Conservation (phyloP, 2,329 filamentous ascomycete genomes). For the Penicillium frequentans region DNA sequence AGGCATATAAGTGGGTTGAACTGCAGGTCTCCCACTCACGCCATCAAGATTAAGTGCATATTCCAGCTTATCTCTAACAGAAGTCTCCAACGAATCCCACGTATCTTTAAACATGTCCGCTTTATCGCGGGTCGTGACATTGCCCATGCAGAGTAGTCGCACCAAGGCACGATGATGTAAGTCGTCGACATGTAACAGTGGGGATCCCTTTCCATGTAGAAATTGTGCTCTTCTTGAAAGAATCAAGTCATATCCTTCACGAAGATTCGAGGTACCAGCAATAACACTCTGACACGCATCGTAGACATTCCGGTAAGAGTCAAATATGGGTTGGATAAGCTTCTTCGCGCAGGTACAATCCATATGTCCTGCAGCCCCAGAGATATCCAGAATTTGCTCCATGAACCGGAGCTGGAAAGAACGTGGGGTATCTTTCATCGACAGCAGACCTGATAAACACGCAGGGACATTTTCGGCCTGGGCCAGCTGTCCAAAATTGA, state of each 20-base stretch:
- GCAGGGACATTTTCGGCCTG: slow-evolving; percentile 15
- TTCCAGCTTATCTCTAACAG: not conserved
- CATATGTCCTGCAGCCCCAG: slow-evolving; percentile 16
- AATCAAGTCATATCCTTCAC: slow-evolving; percentile 15
- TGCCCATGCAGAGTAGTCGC: slow-evolving; percentile 16
- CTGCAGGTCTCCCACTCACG: slow-evolving; percentile 7
- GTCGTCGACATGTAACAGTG: not conserved
- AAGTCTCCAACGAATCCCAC: slow-evolving; percentile 5
- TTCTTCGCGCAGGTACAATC: slow-evolving; percentile 15
- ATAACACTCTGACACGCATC: slow-evolving; percentile 17
- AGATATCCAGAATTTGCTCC: slow-evolving; percentile 15
- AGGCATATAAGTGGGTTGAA: slow-evolving; percentile 17
- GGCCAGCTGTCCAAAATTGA: slow-evolving; percentile 18
- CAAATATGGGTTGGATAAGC: slow-evolving; percentile 13
- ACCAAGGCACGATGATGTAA: slow-evolving; percentile 7
- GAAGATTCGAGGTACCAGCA: slow-evolving; percentile 1
- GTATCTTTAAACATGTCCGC: slow-evolving; percentile 10
- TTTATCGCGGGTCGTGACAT: slow-evolving; percentile 8
- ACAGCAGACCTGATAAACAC: slow-evolving; percentile 5
- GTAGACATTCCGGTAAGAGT: slow-evolving; percentile 15
- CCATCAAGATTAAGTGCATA: slow-evolving; percentile 13
- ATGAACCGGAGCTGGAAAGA: slow-evolving; percentile 17
- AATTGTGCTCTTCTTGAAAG: slow-evolving; percentile 8
- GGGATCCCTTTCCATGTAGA: slow-evolving; percentile 3
- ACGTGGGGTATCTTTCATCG: not conserved